phyloP scores from a whole-genome alignment of 225 moss, liverwort and hornwort species.

The Antitrichia curtipendula region DNA sequence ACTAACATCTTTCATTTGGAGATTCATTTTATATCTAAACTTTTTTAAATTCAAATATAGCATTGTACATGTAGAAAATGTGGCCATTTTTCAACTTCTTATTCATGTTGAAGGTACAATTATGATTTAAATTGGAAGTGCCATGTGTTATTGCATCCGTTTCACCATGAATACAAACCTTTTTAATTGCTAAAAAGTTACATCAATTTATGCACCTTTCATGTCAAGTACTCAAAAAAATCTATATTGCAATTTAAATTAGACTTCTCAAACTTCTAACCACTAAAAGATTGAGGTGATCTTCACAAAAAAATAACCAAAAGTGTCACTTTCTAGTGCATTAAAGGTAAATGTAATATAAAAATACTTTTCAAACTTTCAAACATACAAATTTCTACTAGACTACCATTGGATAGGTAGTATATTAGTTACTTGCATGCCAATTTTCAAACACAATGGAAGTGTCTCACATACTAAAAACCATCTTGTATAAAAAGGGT shows the following conservation, averaged over 20 bases:
- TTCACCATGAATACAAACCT: background rate
- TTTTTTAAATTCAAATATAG: background rate
- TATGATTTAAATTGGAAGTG: background rate
- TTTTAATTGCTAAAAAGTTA: background rate
- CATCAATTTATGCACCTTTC: background rate
- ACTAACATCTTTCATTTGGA: background rate
- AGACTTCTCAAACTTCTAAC: background rate
- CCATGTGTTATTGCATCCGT: accelerated
- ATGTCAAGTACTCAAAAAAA: background rate
- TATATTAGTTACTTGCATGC: no score
- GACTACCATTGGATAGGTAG: no score
- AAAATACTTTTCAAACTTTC: no score
- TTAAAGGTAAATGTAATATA: no score
- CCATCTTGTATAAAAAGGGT: no score
- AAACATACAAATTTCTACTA: no score
- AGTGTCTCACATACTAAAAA: no score
- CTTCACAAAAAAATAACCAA: no score
- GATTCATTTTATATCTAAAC: background rate
- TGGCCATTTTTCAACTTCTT: background rate
- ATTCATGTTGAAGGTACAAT: background rate
- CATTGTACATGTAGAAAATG: accelerated
- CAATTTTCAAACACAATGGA: no score
- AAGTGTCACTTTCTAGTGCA: no score
- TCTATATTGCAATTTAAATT: accelerated
- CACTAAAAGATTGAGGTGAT: background rate